phyloP scores from a whole-genome alignment of 306 rosid species.

The Neltuma alba region DNA sequence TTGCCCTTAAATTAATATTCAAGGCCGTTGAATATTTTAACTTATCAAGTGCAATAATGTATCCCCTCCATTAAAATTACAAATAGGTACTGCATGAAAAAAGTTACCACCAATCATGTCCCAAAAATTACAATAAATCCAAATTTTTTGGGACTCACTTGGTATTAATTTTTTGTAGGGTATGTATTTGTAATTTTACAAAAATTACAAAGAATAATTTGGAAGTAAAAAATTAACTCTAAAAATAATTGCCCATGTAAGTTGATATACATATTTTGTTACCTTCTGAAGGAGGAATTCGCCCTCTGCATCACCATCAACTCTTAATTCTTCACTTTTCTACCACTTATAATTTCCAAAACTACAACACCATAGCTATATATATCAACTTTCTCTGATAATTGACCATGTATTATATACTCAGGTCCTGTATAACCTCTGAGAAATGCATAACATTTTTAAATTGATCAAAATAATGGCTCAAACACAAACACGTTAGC shows the following conservation, averaged over 20 bases:
- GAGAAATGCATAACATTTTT: background rate
- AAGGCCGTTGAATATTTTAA: too few relatives aligned
- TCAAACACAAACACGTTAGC: background rate
- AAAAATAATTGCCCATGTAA: background rate
- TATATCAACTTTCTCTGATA: background rate
- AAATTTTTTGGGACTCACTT: too few relatives aligned
- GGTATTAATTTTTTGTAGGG: too few relatives aligned
- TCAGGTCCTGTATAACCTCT: background rate
- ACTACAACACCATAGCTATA: background rate
- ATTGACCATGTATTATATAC: background rate
- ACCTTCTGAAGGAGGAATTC: background rate
- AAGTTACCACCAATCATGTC: too few relatives aligned
- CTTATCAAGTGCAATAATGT: too few relatives aligned
- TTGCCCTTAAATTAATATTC: too few relatives aligned
- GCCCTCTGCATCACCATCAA: background rate
- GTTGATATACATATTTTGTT: background rate
- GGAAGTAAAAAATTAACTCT: too few relatives aligned
- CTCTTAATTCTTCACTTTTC: background rate
- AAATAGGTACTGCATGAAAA: too few relatives aligned
- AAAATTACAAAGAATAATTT: too few relatives aligned
- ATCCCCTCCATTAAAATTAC: too few relatives aligned
- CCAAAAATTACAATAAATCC: too few relatives aligned
- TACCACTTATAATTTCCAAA: background rate
- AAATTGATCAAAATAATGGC: background rate
- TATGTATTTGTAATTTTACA: too few relatives aligned